Conservation (phyloP, 371 early-diverging fungal species). For the Spiromyces aspiralis region DNA sequence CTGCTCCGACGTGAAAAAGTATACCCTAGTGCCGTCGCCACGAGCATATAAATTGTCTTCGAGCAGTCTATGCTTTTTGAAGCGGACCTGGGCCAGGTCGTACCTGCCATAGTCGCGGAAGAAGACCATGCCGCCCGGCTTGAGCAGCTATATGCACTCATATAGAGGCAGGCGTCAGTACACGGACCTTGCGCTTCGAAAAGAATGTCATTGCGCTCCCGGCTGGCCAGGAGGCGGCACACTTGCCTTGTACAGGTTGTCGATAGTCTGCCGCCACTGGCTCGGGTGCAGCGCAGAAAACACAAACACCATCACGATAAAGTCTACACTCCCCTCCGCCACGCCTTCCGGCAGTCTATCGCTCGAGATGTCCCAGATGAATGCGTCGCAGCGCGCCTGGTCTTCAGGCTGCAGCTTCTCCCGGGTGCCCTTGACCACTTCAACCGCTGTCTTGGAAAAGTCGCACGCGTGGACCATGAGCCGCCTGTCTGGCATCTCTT, state of each 20-base stretch:
- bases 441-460: constrained; percentile 39
- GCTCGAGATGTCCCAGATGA: constrained; percentile 63
- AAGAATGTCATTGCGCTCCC: no score
- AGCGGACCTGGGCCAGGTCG: constrained; percentile 61
- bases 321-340: constrained; percentile 40
- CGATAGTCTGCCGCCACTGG: constrained; percentile 29
- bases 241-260: constrained; percentile 13
- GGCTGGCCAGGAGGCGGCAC: no score
- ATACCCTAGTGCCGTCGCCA: constrained; percentile 61
- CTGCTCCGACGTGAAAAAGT: constrained; percentile 46
- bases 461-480: constrained; percentile 45
- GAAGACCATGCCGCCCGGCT: constrained; percentile 55
- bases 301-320: constrained; percentile 54
- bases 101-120: constrained; percentile 86
- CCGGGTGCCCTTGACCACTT: constrained; percentile 33
- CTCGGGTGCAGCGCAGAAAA: constrained; percentile 51
- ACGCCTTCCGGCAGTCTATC: constrained; percentile 37
- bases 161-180: not conserved
- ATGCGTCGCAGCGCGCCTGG: constrained; percentile 44
- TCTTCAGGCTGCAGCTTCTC: not conserved
- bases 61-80: constrained; percentile 46
- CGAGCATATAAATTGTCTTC: constrained; percentile 57
- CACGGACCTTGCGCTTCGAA: constrained; percentile 19
- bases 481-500: constrained; percentile 24
- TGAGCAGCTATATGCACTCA: constrained; percentile 30